Base-by-base conservation (phyloP, 2,329 filamentous ascomycete species). In the Fusarium denticulatum region DNA sequence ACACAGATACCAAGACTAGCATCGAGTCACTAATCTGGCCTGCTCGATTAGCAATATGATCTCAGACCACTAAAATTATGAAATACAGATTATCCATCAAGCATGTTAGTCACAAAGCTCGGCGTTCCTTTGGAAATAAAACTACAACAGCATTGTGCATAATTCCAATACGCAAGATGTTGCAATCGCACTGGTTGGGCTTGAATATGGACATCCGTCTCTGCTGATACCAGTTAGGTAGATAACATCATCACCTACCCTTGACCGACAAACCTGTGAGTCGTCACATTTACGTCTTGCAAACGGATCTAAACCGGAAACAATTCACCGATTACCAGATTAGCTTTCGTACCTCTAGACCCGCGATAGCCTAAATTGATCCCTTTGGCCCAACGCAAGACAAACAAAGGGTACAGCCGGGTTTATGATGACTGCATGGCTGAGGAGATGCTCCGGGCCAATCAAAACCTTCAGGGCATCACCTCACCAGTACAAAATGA, bases 401-500 rank as follows among this genome's bases (percentile, higher is more conserved):
- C 18, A 30, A 50, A 62, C 15, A 26, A 40, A n/a, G 34, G 37
- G n/a, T 22, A 28, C 37, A 37, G 36, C 40, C 28, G 30, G 22
- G 36, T 28, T 60, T 52, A 58, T 62, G 22, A 39, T 61, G 46
- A 20, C 37, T n/a, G 15, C 50, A 28, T 53, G 26, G 20, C 24
- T 22, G n/a, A 46, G 39, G 45, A 47, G 24, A 39, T 14, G 32
- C 22, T 34, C 43, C 34, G 62, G 8, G 6, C 62, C 62, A 67
- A 55, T 55, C 34, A 47, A 8, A 42, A 11, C 20, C 37, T 11
- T 3, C 16, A 14, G 9, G 5, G 14, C 22, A 36, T 32, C 55
- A 58, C 45, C 40, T 46, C 32, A 45, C 18, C 39, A 36, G 15
- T 34, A 28, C 16, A 4, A 26, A 34, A 71, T 71, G 67, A 71